Conservation (phyloP, 1,284 basidiomycete species). For the Farysia itapuensis region DNA sequence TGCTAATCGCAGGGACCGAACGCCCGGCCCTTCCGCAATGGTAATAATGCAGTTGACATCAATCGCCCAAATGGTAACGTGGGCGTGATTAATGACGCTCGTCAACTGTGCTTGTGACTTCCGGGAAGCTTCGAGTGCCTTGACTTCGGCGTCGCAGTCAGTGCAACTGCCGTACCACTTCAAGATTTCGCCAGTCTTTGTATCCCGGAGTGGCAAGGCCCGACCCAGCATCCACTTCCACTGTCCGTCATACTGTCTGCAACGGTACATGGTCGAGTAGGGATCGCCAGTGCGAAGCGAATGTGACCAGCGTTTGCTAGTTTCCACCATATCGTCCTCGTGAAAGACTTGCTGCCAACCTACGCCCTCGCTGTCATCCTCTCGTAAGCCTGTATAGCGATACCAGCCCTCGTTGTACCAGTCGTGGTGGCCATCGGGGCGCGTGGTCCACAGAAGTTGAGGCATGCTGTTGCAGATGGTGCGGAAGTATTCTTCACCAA, state of each 20-base stretch:
- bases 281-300: slow-evolving; percentile 59
- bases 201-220: slow-evolving; percentile 52
- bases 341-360: slow-evolving; percentile 60
- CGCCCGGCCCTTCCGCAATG: slow-evolving; percentile 52
- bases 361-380: slow-evolving; percentile 44
- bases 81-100: slow-evolving; percentile 54
- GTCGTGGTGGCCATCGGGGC: slow-evolving; percentile 53
- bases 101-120: slow-evolving; percentile 49
- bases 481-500: slow-evolving; percentile 50
- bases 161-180: slow-evolving; percentile 60
- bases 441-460: slow-evolving; percentile 59
- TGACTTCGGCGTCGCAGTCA: slow-evolving; percentile 53
- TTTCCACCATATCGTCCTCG: slow-evolving; percentile 57
- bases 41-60: slow-evolving; percentile 48
- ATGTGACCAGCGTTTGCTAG: slow-evolving; percentile 52
- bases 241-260: slow-evolving; percentile 47
- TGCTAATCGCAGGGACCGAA: slow-evolving; percentile 47
- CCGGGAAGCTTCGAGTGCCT: slow-evolving; percentile 47
- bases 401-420: slow-evolving; percentile 55
- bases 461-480: slow-evolving; percentile 54
- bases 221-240: slow-evolving; percentile 58
- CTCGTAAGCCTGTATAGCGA: slow-evolving; percentile 56
- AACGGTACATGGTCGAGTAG: slow-evolving; percentile 59
- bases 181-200: slow-evolving; percentile 43
- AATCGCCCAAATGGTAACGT: slow-evolving; percentile 54